phyloP scores from a whole-genome alignment of 208 protist species.

The Trichomonas tenax region DNA sequence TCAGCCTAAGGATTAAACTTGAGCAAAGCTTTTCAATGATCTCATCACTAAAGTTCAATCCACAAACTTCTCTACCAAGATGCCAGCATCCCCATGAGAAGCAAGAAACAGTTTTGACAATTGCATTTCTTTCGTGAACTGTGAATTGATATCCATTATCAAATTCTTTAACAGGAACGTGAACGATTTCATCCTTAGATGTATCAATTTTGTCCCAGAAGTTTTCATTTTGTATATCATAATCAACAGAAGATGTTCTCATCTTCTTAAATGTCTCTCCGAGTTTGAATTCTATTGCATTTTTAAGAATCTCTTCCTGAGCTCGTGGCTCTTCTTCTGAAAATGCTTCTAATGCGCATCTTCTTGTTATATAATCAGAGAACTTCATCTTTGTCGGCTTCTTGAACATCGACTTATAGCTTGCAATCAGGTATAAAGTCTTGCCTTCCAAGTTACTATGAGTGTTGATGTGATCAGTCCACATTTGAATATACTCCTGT shows the following conservation, averaged over 20 bases:
- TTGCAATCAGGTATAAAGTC: not conserved
- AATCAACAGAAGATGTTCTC: not conserved
- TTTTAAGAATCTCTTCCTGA: not conserved
- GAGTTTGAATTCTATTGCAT: not conserved
- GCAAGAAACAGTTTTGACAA: not conserved
- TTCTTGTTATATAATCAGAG: not conserved
- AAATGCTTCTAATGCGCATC: not conserved
- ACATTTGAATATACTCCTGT: not conserved
- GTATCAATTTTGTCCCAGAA: not conserved
- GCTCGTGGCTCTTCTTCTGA: not conserved
- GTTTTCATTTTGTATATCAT: not conserved
- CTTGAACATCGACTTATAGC: not conserved
- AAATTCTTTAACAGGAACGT: not conserved
- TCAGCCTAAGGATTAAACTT: not conserved
- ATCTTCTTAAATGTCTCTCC: not conserved
- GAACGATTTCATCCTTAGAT: not conserved
- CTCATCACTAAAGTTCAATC: not conserved
- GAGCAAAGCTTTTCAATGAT: not conserved
- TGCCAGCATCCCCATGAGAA: not conserved
- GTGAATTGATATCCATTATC: not conserved
- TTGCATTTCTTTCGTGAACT: not conserved
- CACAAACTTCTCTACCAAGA: not conserved
- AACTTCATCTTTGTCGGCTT: not conserved
- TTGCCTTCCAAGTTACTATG: not conserved
- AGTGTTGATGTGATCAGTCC: not conserved